A percentile compares a stretch with the other conserved stretches of the same genome.
Evolutionary conservation across 495 filamentous ascomycete species (phyloP).

Genomic region (Aspergillus homomorphus): DNA sequence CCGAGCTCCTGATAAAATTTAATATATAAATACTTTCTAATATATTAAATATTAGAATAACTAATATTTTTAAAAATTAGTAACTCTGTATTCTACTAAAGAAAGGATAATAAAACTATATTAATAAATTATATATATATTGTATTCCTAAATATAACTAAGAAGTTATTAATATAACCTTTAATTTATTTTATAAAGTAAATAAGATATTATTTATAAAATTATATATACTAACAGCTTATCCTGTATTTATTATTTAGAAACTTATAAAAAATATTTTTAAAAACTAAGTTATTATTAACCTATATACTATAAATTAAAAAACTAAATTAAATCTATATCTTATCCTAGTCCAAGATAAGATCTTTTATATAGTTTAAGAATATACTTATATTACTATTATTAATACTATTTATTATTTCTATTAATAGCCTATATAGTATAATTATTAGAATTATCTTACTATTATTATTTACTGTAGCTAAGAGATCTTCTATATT

Average conservation of each 20-base stretch:
- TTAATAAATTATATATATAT: background rate
- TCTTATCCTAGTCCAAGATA: too few relatives aligned
- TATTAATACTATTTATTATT: background rate
- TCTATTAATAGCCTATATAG: background rate
- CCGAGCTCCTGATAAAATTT: too few relatives aligned
- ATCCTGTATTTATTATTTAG: background rate
- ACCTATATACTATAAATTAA: too few relatives aligned
- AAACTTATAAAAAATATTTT: too few relatives aligned
- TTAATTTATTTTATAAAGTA: background rate
- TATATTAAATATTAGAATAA: background rate
- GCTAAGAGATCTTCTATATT: too few relatives aligned
- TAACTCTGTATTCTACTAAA: slow-evolving; percentile 5
- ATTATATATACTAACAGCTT: slow-evolving; percentile 1
- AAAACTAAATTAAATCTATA: too few relatives aligned
- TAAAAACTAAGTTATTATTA: too few relatives aligned
- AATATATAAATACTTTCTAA: too few relatives aligned
- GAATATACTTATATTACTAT: too few relatives aligned
- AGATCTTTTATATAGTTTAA: too few relatives aligned
- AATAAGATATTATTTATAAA: background rate
- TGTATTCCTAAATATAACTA: slow-evolving; percentile 2
- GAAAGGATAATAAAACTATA: background rate
- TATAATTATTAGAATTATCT: too few relatives aligned
- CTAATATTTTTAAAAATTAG: background rate
- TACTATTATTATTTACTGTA: too few relatives aligned
- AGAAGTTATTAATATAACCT: background rate